Base-by-base conservation (phyloP, 176 grass and related monocot species). In the Pontederia crassipes region DNA sequence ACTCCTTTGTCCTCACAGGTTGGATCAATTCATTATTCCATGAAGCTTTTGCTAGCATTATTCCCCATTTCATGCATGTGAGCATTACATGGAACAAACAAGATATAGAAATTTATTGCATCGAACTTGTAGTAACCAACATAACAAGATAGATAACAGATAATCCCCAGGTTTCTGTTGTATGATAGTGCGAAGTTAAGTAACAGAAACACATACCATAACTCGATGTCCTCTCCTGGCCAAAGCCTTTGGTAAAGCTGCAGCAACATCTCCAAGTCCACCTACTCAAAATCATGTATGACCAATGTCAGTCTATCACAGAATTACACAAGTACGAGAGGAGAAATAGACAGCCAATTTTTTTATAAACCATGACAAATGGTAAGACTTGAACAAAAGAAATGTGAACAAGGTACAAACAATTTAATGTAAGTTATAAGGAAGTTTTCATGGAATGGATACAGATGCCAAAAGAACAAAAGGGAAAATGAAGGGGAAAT, bases 251-350 rank as follows among this genome's bases (percentile, higher is more conserved):
- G 92, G 92, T 77, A 97, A 80, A 49, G 92, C 92, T 79, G 83
- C 92, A 53, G 83, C 87, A 68, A 97, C 92, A 85, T 97, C 92
- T 78, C 92, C 87, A 81, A 97, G 92, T 53, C 92, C 92, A 76
- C 92, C 92, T 88, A 75, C 27, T 69, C 11, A 54, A 80, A 69
- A 72, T 58, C 49, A 66, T 49, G 32, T 40, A 40, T 14, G 74
- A 48, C 49, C 28, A 84, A 69, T 35, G 17, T 72, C 72, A 77
- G 26, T 75, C n/a, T 51, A 28, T 65, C 57, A 2, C 54, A 24
- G n/a, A 70, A 27, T 27, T 49, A 50, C 15, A 40, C 14, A 24
- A 24, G 20, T 10, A 49, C 14, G 45, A 49, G 26, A 10, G 3
- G 16, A 32, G 14, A 49, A 49, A 8, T 20, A 11, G 48, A 14